phyloP scores from a whole-genome alignment of 805 yeast genomes.

The Lipomyces starkeyi region DNA sequence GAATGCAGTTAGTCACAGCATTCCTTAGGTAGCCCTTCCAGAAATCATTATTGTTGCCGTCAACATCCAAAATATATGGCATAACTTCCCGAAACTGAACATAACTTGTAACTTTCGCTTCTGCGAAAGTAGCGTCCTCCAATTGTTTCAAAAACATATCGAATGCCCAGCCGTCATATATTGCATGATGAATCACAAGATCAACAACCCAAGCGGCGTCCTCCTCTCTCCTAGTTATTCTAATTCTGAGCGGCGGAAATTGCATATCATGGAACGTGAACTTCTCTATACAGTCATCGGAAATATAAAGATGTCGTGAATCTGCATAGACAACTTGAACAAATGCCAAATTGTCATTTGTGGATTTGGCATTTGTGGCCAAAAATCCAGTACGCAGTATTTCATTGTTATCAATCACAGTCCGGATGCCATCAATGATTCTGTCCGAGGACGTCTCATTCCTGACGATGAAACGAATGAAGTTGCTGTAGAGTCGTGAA shows the following conservation, averaged over 20 bases:
- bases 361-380: conserved; percentile 9
- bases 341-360: conserved; percentile 12
- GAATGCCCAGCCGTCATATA: conserved; percentile 38
- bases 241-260: conserved; percentile 19
- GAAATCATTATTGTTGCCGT: not conserved
- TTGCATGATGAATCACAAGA: conserved; percentile 33
- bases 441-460: not conserved
- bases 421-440: conserved; percentile 17
- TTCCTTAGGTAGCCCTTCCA: conserved; percentile 24
- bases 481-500: conserved; percentile 30
- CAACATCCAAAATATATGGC: conserved; percentile 6
- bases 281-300: not conserved
- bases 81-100: conserved; percentile 20
- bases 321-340: conserved; percentile 27
- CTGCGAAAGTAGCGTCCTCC: not conserved
- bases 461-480: conserved; percentile 11
- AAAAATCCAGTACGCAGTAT: conserved; percentile 37
- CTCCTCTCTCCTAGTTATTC: not conserved
- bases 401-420: conserved; percentile 27
- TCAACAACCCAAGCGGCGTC: conserved; percentile 5
- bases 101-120: not conserved
- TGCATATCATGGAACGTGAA: conserved; percentile 6
- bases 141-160: conserved; percentile 24
- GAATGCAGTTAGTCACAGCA: not conserved
- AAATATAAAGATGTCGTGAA: conserved; percentile 10